Evolutionary conservation across 139 green algal species (phyloP).

Genomic region (Coccomyxa sp.): DNA sequence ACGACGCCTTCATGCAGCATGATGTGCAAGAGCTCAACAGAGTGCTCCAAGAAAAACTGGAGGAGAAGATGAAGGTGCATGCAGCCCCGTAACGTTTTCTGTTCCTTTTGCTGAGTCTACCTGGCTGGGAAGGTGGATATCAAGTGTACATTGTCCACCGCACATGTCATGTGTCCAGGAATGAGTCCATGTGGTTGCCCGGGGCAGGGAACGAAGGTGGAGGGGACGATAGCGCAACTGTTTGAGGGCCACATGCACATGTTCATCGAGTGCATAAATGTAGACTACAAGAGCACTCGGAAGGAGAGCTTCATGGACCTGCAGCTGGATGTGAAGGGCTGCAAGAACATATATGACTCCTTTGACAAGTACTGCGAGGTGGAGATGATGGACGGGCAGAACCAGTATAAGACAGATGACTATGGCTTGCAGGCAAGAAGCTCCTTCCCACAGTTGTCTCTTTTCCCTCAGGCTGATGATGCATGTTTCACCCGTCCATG

Average conservation of each 20-base stretch:
- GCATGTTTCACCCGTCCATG: too few species aligned
- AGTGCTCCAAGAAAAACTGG: slow-evolving; percentile 94
- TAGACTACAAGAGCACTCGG: slow-evolving; percentile 83
- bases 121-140: background rate
- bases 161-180: background rate
- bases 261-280: slow-evolving; percentile 92
- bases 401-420: slow-evolving; percentile 93
- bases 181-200: background rate
- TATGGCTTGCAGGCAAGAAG: slow-evolving; percentile 73
- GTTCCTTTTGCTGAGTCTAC: background rate
- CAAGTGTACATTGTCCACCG: background rate
- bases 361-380: slow-evolving; percentile 82
- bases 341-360: slow-evolving; percentile 70
- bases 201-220: slow-evolving; percentile 79
- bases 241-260: slow-evolving; percentile 90
- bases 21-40: slow-evolving; percentile 98
- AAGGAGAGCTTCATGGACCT: slow-evolving; percentile 90
- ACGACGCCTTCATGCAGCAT: slow-evolving; percentile 95
- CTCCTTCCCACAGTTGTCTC: background rate
- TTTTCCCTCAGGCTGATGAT: too few species aligned
- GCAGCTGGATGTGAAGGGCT: slow-evolving; percentile 94
- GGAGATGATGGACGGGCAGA: slow-evolving; percentile 77
- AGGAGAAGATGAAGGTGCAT: slow-evolving; percentile 97
- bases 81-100: background rate
- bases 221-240: slow-evolving; percentile 85